Evolutionary conservation across 2,329 filamentous ascomycete species (phyloP), one percentile per base, ranked within the genome.

Genomic region (Ascochyta lentis): DNA sequence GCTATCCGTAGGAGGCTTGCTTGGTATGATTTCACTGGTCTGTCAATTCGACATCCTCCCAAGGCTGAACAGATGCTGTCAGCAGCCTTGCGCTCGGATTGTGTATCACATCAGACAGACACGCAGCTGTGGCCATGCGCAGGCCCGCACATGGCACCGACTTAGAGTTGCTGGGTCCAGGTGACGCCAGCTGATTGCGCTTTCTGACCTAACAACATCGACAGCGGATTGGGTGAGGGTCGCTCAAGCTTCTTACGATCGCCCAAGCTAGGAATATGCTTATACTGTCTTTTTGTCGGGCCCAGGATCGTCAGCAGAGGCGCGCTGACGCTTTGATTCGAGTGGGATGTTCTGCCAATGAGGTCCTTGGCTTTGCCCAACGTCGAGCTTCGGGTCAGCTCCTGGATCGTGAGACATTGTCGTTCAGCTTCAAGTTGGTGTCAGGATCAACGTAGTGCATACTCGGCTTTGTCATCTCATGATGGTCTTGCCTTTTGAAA

Each of bases 221-320:
- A 54, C 9, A 19, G 23, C 5, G 15, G 15, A 54, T 49, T 54
- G 51, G 44, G 6, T 23, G 26, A 16, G 9, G 8, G 16, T 13
- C n/a, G 34, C 33, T 26, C 39, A 56, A 47, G 41, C 35, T 56
- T 55, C 41, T 56, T 37, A 46, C 37, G 53, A 50, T 56, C 41
- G 46, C 37, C 29, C 46, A 38, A 41, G 37, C 53, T 56, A 50
- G 35, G 24, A 33, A 46, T 55, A 55, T 45, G 45, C 34, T 50
- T 46, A 47, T 50, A n/a, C 15, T 45, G 29, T 31, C 46, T 45
- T 27, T 26, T 27, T 4, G 9, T 45, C 27, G 33, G 23, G 35
- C 16, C 16, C 31, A 31, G 23, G 8, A 4, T 41, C 26, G 19
- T 49, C 39, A 35, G 24, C 31, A 34, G 13, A 26, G 19, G 19